Evolutionary conservation across 108 stramenopile species (phyloP), one percentile per base, ranked within the genome.

Genomic region (Cyclotella kingstonii): DNA sequence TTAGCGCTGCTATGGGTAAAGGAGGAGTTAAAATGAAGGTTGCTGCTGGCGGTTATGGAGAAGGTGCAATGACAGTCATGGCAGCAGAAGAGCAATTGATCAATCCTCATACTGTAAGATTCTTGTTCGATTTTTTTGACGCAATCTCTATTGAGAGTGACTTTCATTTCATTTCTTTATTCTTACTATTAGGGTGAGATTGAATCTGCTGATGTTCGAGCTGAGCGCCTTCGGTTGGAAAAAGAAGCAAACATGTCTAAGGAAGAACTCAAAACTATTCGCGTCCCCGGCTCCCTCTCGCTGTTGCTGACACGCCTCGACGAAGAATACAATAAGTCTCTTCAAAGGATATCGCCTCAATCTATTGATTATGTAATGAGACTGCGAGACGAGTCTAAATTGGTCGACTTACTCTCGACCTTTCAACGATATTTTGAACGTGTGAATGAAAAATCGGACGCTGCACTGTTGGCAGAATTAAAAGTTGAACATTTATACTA

Each of bases 401-500:
- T 98, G 12, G 85, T 94, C 10, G 73, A 77, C 29, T 66, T 96
- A 11, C 82, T 97, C 34, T 66, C 65, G 8, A 66, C 61, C 4
- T 78, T 84, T 39, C 90, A 95, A 79, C 45, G 65, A 23, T 99
- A 98, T 67, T 97, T 81, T 68, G 78, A 76, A 39, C 89, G 92
- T 29, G 80, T 79, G 23, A 90, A 80, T n/a, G 70, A 70, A 47
- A 56, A 55, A 33, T 34, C 53, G 2, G 84, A 91, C 55, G 93
- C 91, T 23, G 94, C 95, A 40, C 72, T 64, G 54, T 41, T 92
- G 53, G 90, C 91, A 1, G 79, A 84, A 43, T 36, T 91, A 1
- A 75, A 86, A 48, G 63, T 97, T 15, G 98, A 99, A 60, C 96
- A 97, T 68, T 61, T 96, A 41, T 98, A 99, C 84, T 99, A 99